Percentiles rank a stretch among this genome's conserved stretches.
Conservation (phyloP, 2,329 filamentous ascomycete species). For the Ophiostoma sp. region DNA sequence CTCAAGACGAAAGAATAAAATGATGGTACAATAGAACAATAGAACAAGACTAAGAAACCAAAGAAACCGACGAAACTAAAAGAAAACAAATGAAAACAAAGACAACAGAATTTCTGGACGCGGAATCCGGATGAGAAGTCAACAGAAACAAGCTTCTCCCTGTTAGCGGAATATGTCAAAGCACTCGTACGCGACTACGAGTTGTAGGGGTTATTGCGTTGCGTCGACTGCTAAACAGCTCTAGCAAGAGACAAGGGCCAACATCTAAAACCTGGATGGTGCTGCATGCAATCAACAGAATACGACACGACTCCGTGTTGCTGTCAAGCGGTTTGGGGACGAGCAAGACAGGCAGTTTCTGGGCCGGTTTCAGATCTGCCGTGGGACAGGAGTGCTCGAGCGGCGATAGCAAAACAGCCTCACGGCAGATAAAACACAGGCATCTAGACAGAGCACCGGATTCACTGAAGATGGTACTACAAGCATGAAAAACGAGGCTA, state of each 20-base stretch:
- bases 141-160: background rate
- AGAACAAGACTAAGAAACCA: background rate
- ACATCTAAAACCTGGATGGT: conserved; percentile 1
- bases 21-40: background rate
- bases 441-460: no score
- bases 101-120: background rate
- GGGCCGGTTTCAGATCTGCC: conserved; percentile 8
- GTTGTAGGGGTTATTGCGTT: background rate
- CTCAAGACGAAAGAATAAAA: conserved; percentile 1
- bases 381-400: background rate
- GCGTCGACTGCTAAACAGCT: background rate
- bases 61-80: background rate
- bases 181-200: no score
- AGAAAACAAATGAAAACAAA: background rate
- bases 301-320: conserved; percentile 4
- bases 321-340: background rate
- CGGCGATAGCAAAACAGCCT: no score
- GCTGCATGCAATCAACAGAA: background rate
- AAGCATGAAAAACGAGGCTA: background rate
- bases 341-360: background rate
- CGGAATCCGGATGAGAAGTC: background rate
- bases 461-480: no score
- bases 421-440: no score
- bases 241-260: background rate
- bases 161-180: no score